Evolutionary conservation across 75 land plant species (phyloP), one percentile per base, ranked within the genome.

Genomic region (Chamaecyparis obtusa): DNA sequence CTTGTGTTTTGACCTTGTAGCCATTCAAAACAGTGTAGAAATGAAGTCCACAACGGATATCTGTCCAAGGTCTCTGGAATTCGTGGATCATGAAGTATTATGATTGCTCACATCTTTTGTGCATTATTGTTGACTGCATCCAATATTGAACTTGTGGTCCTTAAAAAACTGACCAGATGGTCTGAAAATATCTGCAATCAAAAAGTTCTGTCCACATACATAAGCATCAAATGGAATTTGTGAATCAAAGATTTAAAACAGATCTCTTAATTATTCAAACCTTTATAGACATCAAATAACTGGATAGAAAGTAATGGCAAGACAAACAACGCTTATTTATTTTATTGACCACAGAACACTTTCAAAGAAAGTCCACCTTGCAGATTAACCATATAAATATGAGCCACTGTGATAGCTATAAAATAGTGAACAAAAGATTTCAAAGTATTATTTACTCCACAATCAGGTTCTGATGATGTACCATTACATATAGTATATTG

Each of bases 131-230:
- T 80, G n/a, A 46, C n/a, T 44, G 33, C n/a, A 81, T 46, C 83
- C 46, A 80, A 43, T 37, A 27, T 81, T 81, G 51, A 46, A n/a
- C 83, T 9, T 41, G 27, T 11, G n/a, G n/a, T n/a, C 83, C 2
- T 41, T 21, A 27, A 43, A 8, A 75, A 75, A 77, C 14, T 80
- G 48, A 14, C 83, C 32, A 19, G 32, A 46, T 2, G 46, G 13
- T 81, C 32, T 81, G 48, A 11, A 81, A 81, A 81, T 81, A 44
- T 81, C 83, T 80, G 83, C 83, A 80, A 44, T 21, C 83, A 80
- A 41, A 80, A 30, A 27, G 24, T 44, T 80, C 83, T 44, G 44
- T 80, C 0, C 10, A 44, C 49, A 44, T 80, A 27, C 83, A 43
- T 43, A 44, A 80, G 83, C 46, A 80, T 80, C 83, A 80, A 44